A percentile compares a stretch with the other conserved stretches of the same genome.
These are phyloP conservation scores for Adansonia grandidieri DNA, from an alignment of 441 rosid species.

Conservation along the genomic window DNA sequence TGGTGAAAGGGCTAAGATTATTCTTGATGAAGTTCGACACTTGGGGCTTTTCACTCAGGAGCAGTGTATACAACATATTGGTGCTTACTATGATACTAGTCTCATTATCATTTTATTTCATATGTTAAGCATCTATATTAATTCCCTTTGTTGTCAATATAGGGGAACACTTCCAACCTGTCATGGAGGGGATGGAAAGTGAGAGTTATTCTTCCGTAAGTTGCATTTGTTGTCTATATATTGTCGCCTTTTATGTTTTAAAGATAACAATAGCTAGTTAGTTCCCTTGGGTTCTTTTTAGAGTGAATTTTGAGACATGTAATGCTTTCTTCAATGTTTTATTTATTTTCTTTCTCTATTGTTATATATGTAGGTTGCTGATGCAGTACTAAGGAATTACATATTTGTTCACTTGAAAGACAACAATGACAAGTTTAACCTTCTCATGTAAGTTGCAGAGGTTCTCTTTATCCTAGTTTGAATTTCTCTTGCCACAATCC, in stretches of 20 bases:
- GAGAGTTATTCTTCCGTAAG: conserved; percentile 64
- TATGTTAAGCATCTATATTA: conserved; percentile 23
- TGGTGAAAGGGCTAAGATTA: conserved; percentile 85
- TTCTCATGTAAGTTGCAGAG: conserved; percentile 70
- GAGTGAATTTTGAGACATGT: conserved; percentile 15
- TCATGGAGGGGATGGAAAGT: conserved; percentile 65
- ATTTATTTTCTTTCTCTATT: conserved; percentile 19
- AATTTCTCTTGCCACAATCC: conserved; percentile 10
- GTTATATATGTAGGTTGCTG: conserved; percentile 65
- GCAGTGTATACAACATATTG: conserved; percentile 83
- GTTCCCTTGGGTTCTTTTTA: conserved; percentile 7
- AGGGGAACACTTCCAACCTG: conserved; percentile 87
- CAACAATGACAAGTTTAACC: conserved; percentile 88
- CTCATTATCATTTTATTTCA: conserved; percentile 24
- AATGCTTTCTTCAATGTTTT: not conserved
- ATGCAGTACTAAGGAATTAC: conserved; percentile 68
- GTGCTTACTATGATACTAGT: conserved; percentile 41
- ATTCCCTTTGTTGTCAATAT: conserved; percentile 29
- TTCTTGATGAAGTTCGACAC: conserved; percentile 82
- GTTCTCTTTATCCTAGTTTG: conserved; percentile 31
- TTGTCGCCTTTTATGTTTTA: conserved; percentile 1
- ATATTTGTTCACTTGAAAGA: conserved; percentile 82
- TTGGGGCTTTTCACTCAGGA: conserved; percentile 69
- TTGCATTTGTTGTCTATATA: not conserved
- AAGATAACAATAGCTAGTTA: conserved; percentile 7